phyloP scores from a whole-genome alignment of 1,284 basidiomycete genomes.

The Marasmius tenuissimus region DNA sequence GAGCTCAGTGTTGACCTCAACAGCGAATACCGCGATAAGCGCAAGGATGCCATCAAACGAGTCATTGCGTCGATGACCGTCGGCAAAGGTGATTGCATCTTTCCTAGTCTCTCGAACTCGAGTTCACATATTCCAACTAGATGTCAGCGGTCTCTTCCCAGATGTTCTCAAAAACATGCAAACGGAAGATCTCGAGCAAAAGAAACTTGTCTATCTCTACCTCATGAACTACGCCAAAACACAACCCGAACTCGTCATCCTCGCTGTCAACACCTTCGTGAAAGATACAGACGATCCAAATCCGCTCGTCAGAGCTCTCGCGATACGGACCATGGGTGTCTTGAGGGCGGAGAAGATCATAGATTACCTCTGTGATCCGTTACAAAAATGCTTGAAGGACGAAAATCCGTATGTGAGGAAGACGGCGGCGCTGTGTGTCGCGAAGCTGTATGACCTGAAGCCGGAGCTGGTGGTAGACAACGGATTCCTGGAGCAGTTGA shows the following conservation, averaged over 20 bases:
- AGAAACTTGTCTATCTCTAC: constrained; percentile 97
- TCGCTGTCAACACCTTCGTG: constrained; percentile 98
- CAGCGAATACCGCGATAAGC: constrained; percentile 91
- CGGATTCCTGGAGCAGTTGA: constrained; percentile 88
- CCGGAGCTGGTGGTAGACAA: constrained; percentile 94
- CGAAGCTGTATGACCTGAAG: constrained; percentile 96
- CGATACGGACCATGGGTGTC: constrained; percentile 98
- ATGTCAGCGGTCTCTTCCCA: constrained; percentile 94
- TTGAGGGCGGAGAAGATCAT: constrained; percentile 98
- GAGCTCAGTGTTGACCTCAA: constrained; percentile 95
- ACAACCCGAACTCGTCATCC: constrained; percentile 95
- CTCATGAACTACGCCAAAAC: constrained; percentile 99
- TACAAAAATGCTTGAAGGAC: constrained; percentile 89
- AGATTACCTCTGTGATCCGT: constrained; percentile 93
- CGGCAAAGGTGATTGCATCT: constrained; percentile 69
- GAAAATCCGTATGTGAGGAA: constrained; percentile 98
- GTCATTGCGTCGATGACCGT: constrained; percentile 97
- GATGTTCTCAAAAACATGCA: constrained; percentile 99
- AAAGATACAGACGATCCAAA: constrained; percentile 96
- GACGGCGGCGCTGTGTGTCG: constrained; percentile 94
- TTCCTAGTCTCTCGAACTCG: background rate
- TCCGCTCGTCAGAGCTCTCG: constrained; percentile 92
- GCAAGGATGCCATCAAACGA: constrained; percentile 98
- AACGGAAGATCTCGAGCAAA: constrained; percentile 92
- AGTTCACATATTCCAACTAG: constrained; percentile 33